Conservation (phyloP, 768 basidiomycete genomes). For the Cystobasidium tubakii region DNA sequence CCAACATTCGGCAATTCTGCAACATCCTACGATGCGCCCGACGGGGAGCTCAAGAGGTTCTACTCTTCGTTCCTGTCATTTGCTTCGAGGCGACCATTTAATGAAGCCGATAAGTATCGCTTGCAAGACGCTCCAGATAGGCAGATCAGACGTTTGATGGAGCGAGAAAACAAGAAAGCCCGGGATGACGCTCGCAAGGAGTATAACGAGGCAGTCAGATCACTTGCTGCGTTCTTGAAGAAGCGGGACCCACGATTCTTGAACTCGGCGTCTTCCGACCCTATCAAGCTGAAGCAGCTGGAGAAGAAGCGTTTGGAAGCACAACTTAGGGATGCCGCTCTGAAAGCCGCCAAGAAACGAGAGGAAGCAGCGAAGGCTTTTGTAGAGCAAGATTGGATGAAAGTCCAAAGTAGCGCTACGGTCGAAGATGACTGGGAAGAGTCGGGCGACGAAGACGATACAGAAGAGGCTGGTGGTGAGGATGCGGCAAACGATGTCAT, state of each 20-base stretch:
- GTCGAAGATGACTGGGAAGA: conserved; percentile 49
- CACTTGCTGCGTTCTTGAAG: conserved; percentile 47
- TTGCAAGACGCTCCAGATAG: conserved; percentile 77
- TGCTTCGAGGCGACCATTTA: conserved; percentile 75
- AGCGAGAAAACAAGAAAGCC: conserved; percentile 89
- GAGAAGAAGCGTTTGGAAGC: conserved; percentile 52
- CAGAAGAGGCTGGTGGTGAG: conserved; percentile 58
- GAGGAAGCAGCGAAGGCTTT: conserved; percentile 50
- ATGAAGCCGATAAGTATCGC: conserved; percentile 82
- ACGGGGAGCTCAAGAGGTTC: conserved; percentile 62
- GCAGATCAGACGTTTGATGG: conserved; percentile 79
- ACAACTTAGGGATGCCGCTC: conserved; percentile 48
- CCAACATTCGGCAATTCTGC: conserved; percentile 76
- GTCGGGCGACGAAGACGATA: conserved; percentile 72
- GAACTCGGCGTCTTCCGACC: conserved; percentile 41
- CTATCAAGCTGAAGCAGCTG: conserved; percentile 35
- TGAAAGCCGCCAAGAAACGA: conserved; percentile 48
- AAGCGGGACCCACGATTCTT: conserved; percentile 82
- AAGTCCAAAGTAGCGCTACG: conserved; percentile 44
- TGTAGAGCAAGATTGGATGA: conserved; percentile 44
- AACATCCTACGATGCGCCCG: conserved; percentile 63
- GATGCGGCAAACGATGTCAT: conserved; percentile 9
- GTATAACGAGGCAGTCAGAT: conserved; percentile 79
- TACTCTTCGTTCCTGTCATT: conserved; percentile 85
- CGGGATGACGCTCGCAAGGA: conserved; percentile 80